These are phyloP conservation scores for Lactarius pseudohatsudake DNA, from an alignment of 768 basidiomycete genomes.

Conservation along the genomic window DNA sequence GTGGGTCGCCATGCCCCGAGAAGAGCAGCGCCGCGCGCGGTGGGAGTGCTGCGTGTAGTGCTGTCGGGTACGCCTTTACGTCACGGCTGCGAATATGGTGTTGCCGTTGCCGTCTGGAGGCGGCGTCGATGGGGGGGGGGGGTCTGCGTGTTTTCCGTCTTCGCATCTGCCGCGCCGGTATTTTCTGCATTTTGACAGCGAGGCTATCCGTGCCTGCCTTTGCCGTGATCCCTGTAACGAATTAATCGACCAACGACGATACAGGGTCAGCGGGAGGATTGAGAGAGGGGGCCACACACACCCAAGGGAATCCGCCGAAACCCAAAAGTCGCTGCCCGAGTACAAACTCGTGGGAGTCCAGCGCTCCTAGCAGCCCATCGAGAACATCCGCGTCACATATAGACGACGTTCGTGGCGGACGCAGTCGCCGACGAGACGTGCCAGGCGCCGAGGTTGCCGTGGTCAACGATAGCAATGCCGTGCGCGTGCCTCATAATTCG, in stretches of 20 bases:
- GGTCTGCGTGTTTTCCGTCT: not conserved
- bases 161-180: not conserved
- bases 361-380: not conserved
- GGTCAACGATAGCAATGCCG: not conserved
- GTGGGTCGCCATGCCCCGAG: constrained; percentile 87
- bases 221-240: not conserved
- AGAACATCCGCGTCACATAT: not conserved
- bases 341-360: not conserved
- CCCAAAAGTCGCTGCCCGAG: not conserved
- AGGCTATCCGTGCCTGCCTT: not conserved
- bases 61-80: constrained; percentile 59
- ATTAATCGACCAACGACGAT: not conserved
- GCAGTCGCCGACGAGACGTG: too few relatives aligned
- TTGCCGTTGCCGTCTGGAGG: not conserved
- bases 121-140: constrained; percentile 36
- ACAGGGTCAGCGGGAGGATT: not conserved
- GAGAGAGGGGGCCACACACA: not conserved
- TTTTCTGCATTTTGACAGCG: not conserved
- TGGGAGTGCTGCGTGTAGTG: constrained; percentile 69
- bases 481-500: not conserved
- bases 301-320: not conserved
- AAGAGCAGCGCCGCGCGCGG: constrained; percentile 55
- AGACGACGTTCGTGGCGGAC: too few relatives aligned
- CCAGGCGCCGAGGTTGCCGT: not conserved
- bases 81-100: constrained; percentile 32